These are phyloP conservation scores for Carex sylvatica DNA, from an alignment of 202 grass and related monocot genomes.

Conservation along the genomic window DNA sequence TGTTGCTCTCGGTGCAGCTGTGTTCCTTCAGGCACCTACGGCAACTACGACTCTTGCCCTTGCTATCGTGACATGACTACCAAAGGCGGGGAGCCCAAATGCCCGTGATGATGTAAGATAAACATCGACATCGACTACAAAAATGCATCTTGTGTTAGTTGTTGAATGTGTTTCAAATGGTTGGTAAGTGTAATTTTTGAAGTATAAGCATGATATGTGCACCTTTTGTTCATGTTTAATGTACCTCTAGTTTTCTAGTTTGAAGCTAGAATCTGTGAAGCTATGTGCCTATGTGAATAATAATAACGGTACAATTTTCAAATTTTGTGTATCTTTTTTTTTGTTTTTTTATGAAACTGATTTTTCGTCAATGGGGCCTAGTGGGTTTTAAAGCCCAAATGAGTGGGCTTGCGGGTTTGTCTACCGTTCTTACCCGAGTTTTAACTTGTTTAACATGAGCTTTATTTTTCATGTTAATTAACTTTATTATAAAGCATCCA, in stretches of 20 bases:
- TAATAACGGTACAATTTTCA: not conserved
- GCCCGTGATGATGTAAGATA: conserved; percentile 16
- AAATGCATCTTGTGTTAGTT: not conserved
- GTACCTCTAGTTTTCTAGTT: not conserved
- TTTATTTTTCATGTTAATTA: no score
- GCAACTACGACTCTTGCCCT: conserved; percentile 35
- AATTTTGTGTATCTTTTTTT: not conserved
- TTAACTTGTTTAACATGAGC: no score
- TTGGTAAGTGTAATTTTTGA: not conserved
- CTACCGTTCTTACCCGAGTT: no score
- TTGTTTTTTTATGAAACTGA: no score
- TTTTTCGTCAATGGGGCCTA: no score
- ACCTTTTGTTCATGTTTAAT: not conserved
- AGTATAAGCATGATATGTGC: not conserved
- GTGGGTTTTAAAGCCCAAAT: no score
- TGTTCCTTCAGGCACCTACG: conserved; percentile 27
- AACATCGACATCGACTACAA: not conserved
- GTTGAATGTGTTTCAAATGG: not conserved
- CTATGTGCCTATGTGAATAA: not conserved
- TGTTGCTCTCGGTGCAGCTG: conserved; percentile 45
- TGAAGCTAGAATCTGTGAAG: not conserved
- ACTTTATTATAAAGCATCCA: no score
- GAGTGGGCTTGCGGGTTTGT: no score
- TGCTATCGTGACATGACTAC: conserved; percentile 39
- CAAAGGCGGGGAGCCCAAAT: conserved; percentile 27